Conservation (phyloP, 2,329 filamentous ascomycete species). For the Ramularia endophylla region DNA sequence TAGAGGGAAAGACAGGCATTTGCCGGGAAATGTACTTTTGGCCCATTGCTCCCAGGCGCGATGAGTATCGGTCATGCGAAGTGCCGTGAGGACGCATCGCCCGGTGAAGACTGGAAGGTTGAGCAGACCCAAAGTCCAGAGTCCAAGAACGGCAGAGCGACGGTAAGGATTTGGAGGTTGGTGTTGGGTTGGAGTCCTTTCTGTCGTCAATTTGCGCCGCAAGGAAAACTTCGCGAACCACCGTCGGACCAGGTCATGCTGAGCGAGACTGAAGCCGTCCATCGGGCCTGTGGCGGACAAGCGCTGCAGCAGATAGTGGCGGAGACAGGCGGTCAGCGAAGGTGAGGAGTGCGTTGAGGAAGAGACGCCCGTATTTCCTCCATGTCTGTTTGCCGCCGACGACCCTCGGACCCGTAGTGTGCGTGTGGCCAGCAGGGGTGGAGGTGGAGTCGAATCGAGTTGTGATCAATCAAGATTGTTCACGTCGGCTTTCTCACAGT, state of each 20-base stretch:
- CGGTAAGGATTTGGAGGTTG: neutral
- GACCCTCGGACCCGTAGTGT: too few species aligned
- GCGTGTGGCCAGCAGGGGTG: too few species aligned
- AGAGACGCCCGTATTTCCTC: too few species aligned
- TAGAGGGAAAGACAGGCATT: neutral
- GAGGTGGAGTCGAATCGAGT: too few species aligned
- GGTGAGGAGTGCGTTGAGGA: too few species aligned
- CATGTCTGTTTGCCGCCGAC: too few species aligned
- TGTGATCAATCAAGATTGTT: too few species aligned
- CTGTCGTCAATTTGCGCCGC: neutral
- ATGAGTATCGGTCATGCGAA: neutral
- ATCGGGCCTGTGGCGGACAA: neutral
- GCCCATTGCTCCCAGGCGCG: neutral
- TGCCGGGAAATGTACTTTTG: neutral
- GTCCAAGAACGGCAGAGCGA: neutral
- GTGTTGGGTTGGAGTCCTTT: neutral
- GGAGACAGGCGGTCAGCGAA: too few species aligned
- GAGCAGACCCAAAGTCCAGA: constrained; percentile 4
- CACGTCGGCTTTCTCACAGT: too few species aligned
- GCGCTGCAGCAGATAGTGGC: too few species aligned
- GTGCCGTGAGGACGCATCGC: neutral
- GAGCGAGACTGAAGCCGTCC: neutral
- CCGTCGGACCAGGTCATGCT: neutral
- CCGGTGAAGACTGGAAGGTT: constrained; percentile 7
- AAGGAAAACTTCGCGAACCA: neutral